Evolutionary conservation across 2,329 filamentous ascomycete species (phyloP).

Genomic region (Colletotrichum plurivorum): DNA sequence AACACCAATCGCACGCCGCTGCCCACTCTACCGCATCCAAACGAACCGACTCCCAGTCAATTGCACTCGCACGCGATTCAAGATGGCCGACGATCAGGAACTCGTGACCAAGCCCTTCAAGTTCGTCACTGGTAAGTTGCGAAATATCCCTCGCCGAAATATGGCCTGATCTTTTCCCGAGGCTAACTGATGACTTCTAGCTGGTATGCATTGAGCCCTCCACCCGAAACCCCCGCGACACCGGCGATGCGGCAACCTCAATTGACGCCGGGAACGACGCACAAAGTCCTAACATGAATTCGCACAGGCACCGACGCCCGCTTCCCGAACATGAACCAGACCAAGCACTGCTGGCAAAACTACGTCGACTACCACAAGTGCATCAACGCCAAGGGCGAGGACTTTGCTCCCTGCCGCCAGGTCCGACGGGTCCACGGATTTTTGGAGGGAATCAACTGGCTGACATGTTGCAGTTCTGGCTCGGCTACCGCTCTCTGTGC

Average conservation of each 20-base stretch:
- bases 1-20: slow-evolving; percentile 52
- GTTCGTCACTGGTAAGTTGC: slow-evolving; percentile 94
- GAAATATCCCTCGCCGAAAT: slow-evolving; percentile 54
- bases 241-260: slow-evolving; percentile 47
- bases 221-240: slow-evolving; percentile 23
- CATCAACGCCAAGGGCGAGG: slow-evolving; percentile 97
- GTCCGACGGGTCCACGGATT: slow-evolving; percentile 64
- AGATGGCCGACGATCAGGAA: slow-evolving; percentile 90
- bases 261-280: slow-evolving; percentile 42
- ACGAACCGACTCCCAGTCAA: slow-evolving; percentile 47
- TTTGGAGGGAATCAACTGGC: slow-evolving; percentile 31
- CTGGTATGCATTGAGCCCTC: slow-evolving; percentile 59
- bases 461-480: slow-evolving; percentile 80
- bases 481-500: slow-evolving; percentile 97
- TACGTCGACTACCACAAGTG: slow-evolving; percentile 99
- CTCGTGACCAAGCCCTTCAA: slow-evolving; percentile 98
- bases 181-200: slow-evolving; percentile 58
- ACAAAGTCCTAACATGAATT: slow-evolving; percentile 16
- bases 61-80: slow-evolving; percentile 62
- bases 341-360: slow-evolving; percentile 99
- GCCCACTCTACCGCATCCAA: slow-evolving; percentile 51
- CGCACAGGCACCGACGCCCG: slow-evolving; percentile 95
- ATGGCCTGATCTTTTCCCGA: slow-evolving; percentile 54
- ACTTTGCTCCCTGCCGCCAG: slow-evolving; percentile 97
- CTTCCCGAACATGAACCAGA: slow-evolving; percentile 98